Percentiles rank a stretch among this genome's conserved stretches.
Conservation (phyloP, 805 yeast species). For the Candida rishiriensis region DNA sequence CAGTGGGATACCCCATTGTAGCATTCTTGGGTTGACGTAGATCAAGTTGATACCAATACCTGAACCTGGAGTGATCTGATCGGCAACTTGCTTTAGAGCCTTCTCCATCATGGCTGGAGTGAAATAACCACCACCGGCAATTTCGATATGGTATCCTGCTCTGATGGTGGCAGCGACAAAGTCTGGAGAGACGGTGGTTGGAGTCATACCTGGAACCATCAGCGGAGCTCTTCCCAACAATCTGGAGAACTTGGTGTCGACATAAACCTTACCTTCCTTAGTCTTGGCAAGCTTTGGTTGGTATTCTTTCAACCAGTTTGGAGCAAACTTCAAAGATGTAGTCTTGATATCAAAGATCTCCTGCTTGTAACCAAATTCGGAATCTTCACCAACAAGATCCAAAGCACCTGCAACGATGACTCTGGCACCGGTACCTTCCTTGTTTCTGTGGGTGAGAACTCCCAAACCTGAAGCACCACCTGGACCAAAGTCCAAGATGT, state of each 20-base stretch:
- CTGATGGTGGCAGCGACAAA: conserved; percentile 91
- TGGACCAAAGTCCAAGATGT: conserved; percentile 95
- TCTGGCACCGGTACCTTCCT: conserved; percentile 98
- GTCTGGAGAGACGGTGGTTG: conserved; percentile 91
- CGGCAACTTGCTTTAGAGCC: conserved; percentile 73
- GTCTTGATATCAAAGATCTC: conserved; percentile 77
- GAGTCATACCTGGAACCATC: conserved; percentile 99
- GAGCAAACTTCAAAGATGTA: conserved; percentile 69
- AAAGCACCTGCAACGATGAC: conserved; percentile 90
- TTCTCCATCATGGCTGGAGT: conserved; percentile 60
- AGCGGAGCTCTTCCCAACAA: conserved; percentile 92
- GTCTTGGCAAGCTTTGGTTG: conserved; percentile 83
- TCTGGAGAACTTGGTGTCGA: conserved; percentile 91
- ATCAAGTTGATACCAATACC: conserved; percentile 90
- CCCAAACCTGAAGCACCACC: conserved; percentile 98
- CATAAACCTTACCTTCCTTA: conserved; percentile 66
- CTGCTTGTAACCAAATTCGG: conserved; percentile 93
- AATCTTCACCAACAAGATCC: conserved; percentile 60
- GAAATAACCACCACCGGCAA: conserved; percentile 99
- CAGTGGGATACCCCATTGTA: conserved; percentile 98
- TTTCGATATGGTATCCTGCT: conserved; percentile 95
- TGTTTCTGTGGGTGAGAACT: conserved; percentile 91
- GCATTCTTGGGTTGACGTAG: conserved; percentile 95
- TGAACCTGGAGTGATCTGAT: conserved; percentile 71
- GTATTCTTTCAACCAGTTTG: conserved; percentile 86